Percentiles rank a stretch among this genome's conserved stretches.
Conservation (phyloP, 129 eudicot genomes). For the Ambrosia artemisiifolia region DNA sequence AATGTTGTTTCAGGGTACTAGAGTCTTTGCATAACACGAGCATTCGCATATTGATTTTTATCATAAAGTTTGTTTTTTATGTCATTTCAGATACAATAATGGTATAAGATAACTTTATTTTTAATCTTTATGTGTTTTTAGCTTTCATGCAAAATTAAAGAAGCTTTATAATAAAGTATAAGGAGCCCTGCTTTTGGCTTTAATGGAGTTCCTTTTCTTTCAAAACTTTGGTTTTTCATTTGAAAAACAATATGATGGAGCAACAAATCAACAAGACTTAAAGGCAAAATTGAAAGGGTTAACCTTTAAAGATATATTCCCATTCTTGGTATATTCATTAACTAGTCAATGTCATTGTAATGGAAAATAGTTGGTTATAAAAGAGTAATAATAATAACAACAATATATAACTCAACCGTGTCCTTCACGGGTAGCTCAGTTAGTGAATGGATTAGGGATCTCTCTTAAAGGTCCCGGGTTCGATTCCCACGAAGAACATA, state of each 20-base stretch:
- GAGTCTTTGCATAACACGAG: not conserved
- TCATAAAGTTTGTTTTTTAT: conserved; percentile 18
- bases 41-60: not conserved
- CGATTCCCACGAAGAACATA: too few species aligned
- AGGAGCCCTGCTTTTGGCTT: conserved; percentile 28
- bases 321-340: not conserved
- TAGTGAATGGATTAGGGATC: too few species aligned
- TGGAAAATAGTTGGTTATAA: too few species aligned
- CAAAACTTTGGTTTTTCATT: conserved; percentile 8
- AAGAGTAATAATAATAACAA: too few species aligned
- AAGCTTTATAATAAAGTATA: conserved; percentile 35
- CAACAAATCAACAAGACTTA: conserved; percentile 25
- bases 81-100: conserved; percentile 23
- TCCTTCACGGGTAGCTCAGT: too few species aligned
- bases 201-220: conserved; percentile 25
- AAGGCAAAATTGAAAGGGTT: conserved; percentile 21
- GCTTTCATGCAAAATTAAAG: conserved; percentile 33
- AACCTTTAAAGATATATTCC: conserved; percentile 1
- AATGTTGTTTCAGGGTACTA: too few species aligned
- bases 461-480: too few species aligned
- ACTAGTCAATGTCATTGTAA: too few species aligned
- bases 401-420: too few species aligned
- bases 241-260: conserved; percentile 18
- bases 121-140: not conserved
- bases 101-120: conserved; percentile 18